Conservation (phyloP, 2,329 filamentous ascomycete species). For the Fusarium clavum region DNA sequence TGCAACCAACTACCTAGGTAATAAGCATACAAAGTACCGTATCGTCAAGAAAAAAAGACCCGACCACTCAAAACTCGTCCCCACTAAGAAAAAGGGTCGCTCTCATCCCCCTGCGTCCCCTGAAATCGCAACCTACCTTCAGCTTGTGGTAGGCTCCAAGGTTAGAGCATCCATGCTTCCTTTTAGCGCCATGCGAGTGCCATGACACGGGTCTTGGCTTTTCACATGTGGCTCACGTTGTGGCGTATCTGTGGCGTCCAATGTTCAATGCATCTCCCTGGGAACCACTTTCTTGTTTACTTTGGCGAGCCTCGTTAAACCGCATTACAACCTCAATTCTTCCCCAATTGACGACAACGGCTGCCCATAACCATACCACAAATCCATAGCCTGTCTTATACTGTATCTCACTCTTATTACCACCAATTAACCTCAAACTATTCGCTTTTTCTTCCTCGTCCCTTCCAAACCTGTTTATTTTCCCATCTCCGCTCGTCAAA, state of each 20-base stretch:
- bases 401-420: not conserved
- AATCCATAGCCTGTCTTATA: constrained; percentile 5
- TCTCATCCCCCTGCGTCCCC: constrained; percentile 27
- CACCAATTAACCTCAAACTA: constrained; percentile 13
- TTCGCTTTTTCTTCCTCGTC: constrained; percentile 10
- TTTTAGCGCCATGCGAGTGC: constrained; percentile 45
- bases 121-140: constrained; percentile 25
- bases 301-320: constrained; percentile 32
- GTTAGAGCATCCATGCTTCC: constrained; percentile 22
- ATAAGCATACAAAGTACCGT: too few species aligned
- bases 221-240: constrained; percentile 18
- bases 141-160: constrained; percentile 16
- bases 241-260: constrained; percentile 18
- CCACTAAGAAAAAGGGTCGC: constrained; percentile 31
- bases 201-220: constrained; percentile 32
- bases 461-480: constrained; percentile 36
- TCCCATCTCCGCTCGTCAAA: constrained; percentile 33
- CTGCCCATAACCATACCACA: constrained; percentile 22
- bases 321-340: constrained; percentile 32
- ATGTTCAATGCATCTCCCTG: constrained; percentile 39
- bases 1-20: not conserved
- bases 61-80: constrained; percentile 25
- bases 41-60: not conserved
- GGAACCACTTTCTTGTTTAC: constrained; percentile 46
- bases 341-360: constrained; percentile 35